Evolutionary conservation across 768 basidiomycete species (phyloP).

Genomic region (Symmetrospora coprosmae): DNA sequence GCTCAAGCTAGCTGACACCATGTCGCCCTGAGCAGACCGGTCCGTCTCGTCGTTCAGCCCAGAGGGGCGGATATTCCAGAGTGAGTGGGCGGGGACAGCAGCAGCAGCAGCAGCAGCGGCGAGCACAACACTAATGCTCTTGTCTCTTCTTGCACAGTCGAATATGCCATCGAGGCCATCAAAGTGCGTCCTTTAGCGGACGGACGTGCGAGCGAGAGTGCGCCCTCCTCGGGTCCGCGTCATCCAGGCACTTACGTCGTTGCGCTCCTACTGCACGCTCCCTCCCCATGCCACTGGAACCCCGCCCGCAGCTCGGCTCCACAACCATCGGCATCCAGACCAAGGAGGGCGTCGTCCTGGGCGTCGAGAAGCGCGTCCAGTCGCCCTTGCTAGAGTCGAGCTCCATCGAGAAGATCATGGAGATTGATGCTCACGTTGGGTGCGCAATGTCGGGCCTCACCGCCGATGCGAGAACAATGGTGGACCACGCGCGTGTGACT

Average conservation of each 20-base stretch:
- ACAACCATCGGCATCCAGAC: slow-evolving; percentile 94
- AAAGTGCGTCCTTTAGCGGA: slow-evolving; percentile 55
- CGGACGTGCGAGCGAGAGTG: too few species aligned
- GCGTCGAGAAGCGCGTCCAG: slow-evolving; percentile 95
- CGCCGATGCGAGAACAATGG: slow-evolving; percentile 97
- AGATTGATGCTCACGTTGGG: slow-evolving; percentile 89
- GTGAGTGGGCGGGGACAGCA: background rate
- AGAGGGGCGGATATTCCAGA: slow-evolving; percentile 20
- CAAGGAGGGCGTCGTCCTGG: slow-evolving; percentile 75
- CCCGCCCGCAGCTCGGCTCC: slow-evolving; percentile 65
- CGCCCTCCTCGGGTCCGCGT: too few species aligned
- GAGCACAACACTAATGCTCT: background rate
- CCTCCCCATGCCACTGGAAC: background rate
- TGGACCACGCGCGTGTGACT: slow-evolving; percentile 96
- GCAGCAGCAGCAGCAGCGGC: background rate
- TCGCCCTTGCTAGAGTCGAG: slow-evolving; percentile 86
- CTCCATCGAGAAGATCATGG: slow-evolving; percentile 99
- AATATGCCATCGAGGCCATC: slow-evolving; percentile 99
- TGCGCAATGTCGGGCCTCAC: slow-evolving; percentile 93
- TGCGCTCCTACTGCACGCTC: background rate
- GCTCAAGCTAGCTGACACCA: background rate
- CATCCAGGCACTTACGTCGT: too few species aligned
- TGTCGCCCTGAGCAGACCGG: background rate
- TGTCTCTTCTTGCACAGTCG: slow-evolving; percentile 47
- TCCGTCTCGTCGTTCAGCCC: slow-evolving; percentile 19